A percentile compares a stretch with the other conserved stretches of the same genome.
phyloP scores from a whole-genome alignment of 306 rosid species.

The Lathyrus sativus region DNA sequence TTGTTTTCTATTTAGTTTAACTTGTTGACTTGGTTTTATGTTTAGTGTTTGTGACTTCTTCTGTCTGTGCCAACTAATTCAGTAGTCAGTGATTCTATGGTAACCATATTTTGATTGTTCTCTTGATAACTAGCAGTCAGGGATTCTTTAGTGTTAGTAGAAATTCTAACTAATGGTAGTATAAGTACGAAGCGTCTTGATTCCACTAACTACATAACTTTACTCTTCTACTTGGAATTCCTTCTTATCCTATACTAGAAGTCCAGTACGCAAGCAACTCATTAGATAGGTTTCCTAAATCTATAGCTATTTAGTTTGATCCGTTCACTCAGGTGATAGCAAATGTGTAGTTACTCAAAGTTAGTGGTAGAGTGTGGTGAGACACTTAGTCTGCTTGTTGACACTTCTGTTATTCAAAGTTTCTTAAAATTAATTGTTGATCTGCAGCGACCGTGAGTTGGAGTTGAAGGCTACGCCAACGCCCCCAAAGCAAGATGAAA shows the following conservation, averaged over 20 bases:
- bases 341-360: neutral
- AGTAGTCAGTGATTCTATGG: neutral
- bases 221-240: neutral
- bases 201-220: neutral
- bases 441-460: constrained; percentile 12
- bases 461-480: neutral
- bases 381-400: neutral
- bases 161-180: constrained; percentile 5
- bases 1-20: neutral
- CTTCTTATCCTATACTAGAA: neutral
- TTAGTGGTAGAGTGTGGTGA: neutral
- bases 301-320: neutral
- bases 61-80: no score
- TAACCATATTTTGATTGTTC: constrained; percentile 24
- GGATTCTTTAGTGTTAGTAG: neutral
- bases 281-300: neutral
- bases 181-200: neutral
- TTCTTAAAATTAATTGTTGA: constrained; percentile 2
- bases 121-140: neutral
- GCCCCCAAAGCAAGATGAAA: neutral
- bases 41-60: neutral
- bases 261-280: neutral
- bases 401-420: neutral
- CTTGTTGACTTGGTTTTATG: constrained; percentile 22
- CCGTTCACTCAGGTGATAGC: neutral